Conservation (phyloP, 495 filamentous ascomycete genomes). For the Xylaria venustula region DNA sequence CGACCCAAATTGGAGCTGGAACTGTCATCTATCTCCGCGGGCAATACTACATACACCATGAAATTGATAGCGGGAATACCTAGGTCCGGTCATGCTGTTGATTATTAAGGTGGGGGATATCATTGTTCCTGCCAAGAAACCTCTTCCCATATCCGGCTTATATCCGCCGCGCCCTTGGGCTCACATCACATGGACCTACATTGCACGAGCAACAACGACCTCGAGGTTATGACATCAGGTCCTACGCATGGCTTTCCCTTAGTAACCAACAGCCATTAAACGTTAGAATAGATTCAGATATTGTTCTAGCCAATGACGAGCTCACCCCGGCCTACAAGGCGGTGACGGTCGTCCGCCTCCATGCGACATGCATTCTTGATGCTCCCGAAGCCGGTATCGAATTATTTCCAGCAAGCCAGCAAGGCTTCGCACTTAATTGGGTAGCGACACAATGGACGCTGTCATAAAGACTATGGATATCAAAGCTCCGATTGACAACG, state of each 20-base stretch:
- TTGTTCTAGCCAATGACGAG: neutral
- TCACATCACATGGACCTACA: neutral
- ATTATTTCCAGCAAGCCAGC: neutral
- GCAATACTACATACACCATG: neutral
- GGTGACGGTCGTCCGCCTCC: slow-evolving; percentile 7
- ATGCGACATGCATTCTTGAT: neutral
- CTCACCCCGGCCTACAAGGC: neutral
- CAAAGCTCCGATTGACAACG: neutral
- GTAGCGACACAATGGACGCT: no score
- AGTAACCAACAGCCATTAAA: neutral
- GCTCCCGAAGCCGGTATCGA: slow-evolving; percentile 4
- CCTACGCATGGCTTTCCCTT: no score
- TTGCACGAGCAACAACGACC: no score
- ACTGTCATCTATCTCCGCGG: no score
- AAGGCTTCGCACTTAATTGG: neutral
- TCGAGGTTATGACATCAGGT: neutral
- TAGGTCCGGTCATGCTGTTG: no score
- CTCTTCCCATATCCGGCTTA: no score
- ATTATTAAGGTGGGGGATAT: neutral
- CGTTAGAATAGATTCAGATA: neutral
- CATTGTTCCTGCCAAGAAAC: neutral
- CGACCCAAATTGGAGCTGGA: neutral
- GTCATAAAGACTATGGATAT: neutral
- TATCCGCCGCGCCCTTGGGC: neutral
- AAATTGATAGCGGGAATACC: neutral